These are phyloP conservation scores for Aspergillus clavatus DNA, from an alignment of 2,329 filamentous ascomycete species.

Conservation along the genomic window DNA sequence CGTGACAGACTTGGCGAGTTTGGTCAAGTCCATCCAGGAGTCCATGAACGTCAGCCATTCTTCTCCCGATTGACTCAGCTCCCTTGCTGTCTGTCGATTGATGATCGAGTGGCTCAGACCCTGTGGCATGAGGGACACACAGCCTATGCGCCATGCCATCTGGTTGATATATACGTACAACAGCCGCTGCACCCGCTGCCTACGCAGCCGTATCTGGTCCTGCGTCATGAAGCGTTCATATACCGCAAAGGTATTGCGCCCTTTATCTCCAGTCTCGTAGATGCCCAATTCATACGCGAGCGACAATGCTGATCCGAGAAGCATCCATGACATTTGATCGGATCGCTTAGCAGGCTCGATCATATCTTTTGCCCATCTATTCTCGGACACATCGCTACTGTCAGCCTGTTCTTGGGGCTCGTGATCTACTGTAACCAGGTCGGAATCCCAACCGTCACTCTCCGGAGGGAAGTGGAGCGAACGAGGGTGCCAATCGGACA, in stretches of 20 bases:
- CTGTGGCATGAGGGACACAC: constrained; percentile 50
- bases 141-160: constrained; percentile 48
- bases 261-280: constrained; percentile 42
- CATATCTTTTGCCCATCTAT: constrained; percentile 50
- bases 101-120: constrained; percentile 32
- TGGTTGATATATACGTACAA: constrained; percentile 50
- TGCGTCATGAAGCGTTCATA: constrained; percentile 25
- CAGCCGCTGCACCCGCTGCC: constrained; percentile 35
- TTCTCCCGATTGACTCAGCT: constrained; percentile 40
- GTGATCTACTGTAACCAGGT: constrained; percentile 43
- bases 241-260: constrained; percentile 19
- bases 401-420: constrained; percentile 27
- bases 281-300: constrained; percentile 51
- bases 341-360: constrained; percentile 51
- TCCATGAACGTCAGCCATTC: constrained; percentile 51
- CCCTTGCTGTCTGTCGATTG: constrained; percentile 25
- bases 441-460: constrained; percentile 53
- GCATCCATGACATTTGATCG: constrained; percentile 58
- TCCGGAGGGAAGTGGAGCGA: constrained; percentile 50
- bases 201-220: constrained; percentile 30
- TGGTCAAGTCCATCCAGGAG: constrained; percentile 48
- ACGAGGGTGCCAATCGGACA: constrained; percentile 52
- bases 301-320: constrained; percentile 51
- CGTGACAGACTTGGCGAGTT: constrained; percentile 48
- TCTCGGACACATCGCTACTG: constrained; percentile 28